Conservation (phyloP, 2,329 filamentous ascomycete genomes). For the Myriosclerotinia scirpicola region DNA sequence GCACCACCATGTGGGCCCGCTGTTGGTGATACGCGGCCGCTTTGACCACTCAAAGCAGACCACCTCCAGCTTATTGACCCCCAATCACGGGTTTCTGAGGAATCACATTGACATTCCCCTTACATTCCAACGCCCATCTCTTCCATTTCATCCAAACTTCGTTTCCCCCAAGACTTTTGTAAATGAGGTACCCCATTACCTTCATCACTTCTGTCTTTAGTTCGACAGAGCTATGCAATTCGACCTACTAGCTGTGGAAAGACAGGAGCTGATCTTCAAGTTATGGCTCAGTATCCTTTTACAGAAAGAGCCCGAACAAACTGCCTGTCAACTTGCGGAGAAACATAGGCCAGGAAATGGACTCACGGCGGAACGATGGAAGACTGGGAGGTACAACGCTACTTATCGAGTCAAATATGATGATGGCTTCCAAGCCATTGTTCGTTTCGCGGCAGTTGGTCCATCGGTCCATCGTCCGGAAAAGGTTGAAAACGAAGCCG, state of each 20-base stretch:
- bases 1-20: no score
- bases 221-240: background rate
- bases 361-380: background rate
- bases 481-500: conserved; percentile 38
- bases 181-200: background rate
- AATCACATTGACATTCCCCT: no score
- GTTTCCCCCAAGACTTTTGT: no score
- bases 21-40: no score
- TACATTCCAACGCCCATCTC: no score
- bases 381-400: background rate
- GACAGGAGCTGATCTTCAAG: background rate
- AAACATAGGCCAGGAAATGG: background rate
- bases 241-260: background rate
- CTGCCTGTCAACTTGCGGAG: background rate
- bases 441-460: conserved; percentile 35
- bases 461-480: conserved; percentile 37
- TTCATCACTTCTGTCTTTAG: background rate
- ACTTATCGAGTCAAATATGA: background rate
- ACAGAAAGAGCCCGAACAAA: background rate
- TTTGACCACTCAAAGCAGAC: no score
- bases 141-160: no score
- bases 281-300: background rate
- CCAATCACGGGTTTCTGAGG: no score
- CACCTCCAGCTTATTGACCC: no score
- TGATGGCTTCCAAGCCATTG: conserved; percentile 8